Conservation (phyloP, 352 stramenopile species). For the Globisporangium rhizosaccharum region DNA sequence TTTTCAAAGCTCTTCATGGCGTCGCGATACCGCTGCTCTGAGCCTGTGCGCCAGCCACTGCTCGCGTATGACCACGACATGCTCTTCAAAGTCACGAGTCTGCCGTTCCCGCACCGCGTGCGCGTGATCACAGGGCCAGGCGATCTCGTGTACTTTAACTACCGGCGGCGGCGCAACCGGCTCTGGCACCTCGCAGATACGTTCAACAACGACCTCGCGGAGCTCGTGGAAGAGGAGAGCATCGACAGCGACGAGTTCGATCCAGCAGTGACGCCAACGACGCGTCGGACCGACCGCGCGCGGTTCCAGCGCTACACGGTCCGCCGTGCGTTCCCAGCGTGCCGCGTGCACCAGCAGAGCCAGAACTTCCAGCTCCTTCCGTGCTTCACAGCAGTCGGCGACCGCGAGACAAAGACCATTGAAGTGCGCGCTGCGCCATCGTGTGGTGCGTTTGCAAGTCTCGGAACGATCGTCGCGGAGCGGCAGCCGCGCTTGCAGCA, state of each 20-base stretch:
- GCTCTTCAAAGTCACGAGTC: slow-evolving; percentile 12
- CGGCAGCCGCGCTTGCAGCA: neutral
- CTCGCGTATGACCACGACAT: slow-evolving; percentile 25
- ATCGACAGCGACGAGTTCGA: neutral
- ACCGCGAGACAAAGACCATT: slow-evolving; percentile 8
- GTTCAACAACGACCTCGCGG: slow-evolving; percentile 18
- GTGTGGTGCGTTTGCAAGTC: slow-evolving; percentile 16
- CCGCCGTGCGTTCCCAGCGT: slow-evolving; percentile 20
- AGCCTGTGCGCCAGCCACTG: slow-evolving; percentile 20
- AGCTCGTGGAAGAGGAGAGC: slow-evolving; percentile 11
- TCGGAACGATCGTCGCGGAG: slow-evolving; percentile 14
- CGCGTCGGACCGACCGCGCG: neutral
- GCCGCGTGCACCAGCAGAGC: slow-evolving; percentile 19
- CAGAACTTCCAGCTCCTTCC: slow-evolving; percentile 20
- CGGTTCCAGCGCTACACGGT: slow-evolving; percentile 13
- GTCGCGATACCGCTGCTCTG: slow-evolving; percentile 17
- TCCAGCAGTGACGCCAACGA: neutral
- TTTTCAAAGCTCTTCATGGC: slow-evolving; percentile 18
- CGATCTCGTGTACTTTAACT: slow-evolving; percentile 17
- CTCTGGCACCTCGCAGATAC: slow-evolving; percentile 15
- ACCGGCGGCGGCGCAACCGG: slow-evolving; percentile 11
- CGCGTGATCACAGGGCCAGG: slow-evolving; percentile 14
- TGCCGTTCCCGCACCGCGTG: slow-evolving; percentile 15
- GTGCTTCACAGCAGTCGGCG: slow-evolving; percentile 15
- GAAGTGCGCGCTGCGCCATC: slow-evolving; percentile 12